Evolutionary conservation across 345 rosid species (phyloP).

Genomic region (Mercurialis annua): DNA sequence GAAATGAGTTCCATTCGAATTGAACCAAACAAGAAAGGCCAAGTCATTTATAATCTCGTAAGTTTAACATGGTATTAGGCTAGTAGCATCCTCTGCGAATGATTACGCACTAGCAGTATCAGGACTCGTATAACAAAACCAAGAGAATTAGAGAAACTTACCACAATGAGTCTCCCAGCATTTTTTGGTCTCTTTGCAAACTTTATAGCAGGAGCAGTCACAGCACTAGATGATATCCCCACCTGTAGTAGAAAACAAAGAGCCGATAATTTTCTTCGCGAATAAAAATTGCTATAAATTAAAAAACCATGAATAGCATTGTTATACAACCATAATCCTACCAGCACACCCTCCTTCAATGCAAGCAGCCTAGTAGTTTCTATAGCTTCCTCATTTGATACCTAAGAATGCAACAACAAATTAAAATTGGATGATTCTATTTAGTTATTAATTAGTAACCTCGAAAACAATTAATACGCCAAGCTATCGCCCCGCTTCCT

Average conservation of each 20-base stretch:
- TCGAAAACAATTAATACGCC: too few species aligned
- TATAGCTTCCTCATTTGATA: slow-evolving; percentile 24
- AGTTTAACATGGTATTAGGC: too few species aligned
- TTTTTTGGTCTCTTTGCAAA: slow-evolving; percentile 83
- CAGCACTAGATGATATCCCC: slow-evolving; percentile 94
- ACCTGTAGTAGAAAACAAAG: slow-evolving; percentile 39
- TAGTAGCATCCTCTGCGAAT: too few species aligned
- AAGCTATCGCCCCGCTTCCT: too few species aligned
- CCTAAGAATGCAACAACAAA: slow-evolving; percentile 2
- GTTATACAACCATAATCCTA: not conserved
- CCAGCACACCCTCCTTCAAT: slow-evolving; percentile 26
- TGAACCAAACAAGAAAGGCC: too few species aligned
- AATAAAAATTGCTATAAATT: not conserved
- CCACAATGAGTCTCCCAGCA: slow-evolving; percentile 83
- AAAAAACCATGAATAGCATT: not conserved
- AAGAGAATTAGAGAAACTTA: slow-evolving; percentile 31
- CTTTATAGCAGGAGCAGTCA: slow-evolving; percentile 70
- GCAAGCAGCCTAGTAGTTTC: slow-evolving; percentile 20
- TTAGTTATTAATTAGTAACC: too few species aligned
- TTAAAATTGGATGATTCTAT: too few species aligned
- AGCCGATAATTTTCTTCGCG: not conserved
- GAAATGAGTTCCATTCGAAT: too few species aligned
- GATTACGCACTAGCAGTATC: too few species aligned
- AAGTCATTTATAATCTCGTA: too few species aligned
- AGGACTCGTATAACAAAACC: too few species aligned